Evolutionary conservation across 345 rosid genomes (phyloP), one percentile per base, ranked within the genome.

Genomic region (Arabis hirsuta): DNA sequence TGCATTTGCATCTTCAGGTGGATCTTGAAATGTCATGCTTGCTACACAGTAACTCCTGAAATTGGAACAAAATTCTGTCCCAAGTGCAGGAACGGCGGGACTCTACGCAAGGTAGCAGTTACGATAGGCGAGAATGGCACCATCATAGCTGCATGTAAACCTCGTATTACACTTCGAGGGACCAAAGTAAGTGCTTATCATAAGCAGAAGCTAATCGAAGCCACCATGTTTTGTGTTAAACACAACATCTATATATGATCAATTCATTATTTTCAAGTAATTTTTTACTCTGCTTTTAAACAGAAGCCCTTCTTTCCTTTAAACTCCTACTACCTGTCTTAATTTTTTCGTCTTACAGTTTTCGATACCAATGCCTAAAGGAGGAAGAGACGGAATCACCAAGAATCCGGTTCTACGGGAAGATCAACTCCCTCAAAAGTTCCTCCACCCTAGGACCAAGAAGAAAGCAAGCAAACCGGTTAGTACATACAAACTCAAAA

Each of bases 21-120:
- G 99, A 75, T 92, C 62, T 73, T 92, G 82, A 90, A 83, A 72
- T 95, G 99, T 61, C 99, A 95, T 83, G 99, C 99, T 63, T 95
- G 99, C 86, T 90, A 84, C 71, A 82, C 88, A 32, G 84, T 90
- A 65, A 91, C 99, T 77, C 85, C 87, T 74, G 96, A 90, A 80
- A 81, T 87, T 44, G 94, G 88, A 41, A 90, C 87, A 76, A 81
- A 84, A 19, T 95, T 92, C 77, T 91, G 99, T 74, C 98, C 97
- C 0, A 91, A 90, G 69, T 91, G 98, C 60, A 98, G 99, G 60
- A 95, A 91, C 73, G 98, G 98, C 34, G 98, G 98, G 55, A 95
- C 99, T 46, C 71, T 91, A 73, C 84, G 90, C 2, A 95, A 82
- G 71, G 98, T 90, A 44, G 96, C 92, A 4, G 89, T 90, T 27